Base-by-base conservation (phyloP, 768 basidiomycete species). In the Tricholoma flavovirens region DNA sequence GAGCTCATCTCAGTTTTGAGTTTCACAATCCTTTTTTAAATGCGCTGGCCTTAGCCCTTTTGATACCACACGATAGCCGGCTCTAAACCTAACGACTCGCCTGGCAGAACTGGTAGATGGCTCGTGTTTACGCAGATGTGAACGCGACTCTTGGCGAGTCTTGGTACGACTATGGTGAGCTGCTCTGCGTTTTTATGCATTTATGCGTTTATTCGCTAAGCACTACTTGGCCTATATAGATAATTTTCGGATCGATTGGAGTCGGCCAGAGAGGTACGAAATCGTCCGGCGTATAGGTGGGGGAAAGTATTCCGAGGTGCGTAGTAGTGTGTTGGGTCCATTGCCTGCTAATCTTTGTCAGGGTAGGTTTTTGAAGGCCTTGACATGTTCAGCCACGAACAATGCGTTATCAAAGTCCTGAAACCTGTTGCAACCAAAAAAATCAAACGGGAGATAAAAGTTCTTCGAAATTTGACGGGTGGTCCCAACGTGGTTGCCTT, bases 391-490 rank as follows among this genome's bases (percentile, higher is more conserved):
- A 80, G 76, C 60, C 71, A 72, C 32, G 79, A 81, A 57, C 77
- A 73, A 55, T 83, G 82, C 63, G 73, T 86, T 60, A 79, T 88
- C 72, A 88, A 88, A 66, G 85, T 88, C 4, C 73, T 88, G 61
- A 88, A 88, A 63, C 86, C 86, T 21, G 85, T 88, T 40, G 84
- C 75, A 69, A 80, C 77, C 67, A 80, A 80, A 72, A 88, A 88
- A 75, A 83, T 87, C 67, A 85, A 86, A 71, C 76, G 86, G 29
- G 87, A 88, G 69, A 83, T 88, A 70, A 87, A 88, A 73, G 83
- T 88, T 56, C 70, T 88, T 49, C 79, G 82, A 57, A 86, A 87
- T 67, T 66, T 88, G 24, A 78, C 82, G 7, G 86, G 87, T 7
- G 86, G 84, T 2, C 80, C 84, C n/a, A 88, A 88, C 71, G 75